Evolutionary conservation across 208 protist species (phyloP), one percentile per base, ranked within the genome.

Genomic region (Phytomonas francai): DNA sequence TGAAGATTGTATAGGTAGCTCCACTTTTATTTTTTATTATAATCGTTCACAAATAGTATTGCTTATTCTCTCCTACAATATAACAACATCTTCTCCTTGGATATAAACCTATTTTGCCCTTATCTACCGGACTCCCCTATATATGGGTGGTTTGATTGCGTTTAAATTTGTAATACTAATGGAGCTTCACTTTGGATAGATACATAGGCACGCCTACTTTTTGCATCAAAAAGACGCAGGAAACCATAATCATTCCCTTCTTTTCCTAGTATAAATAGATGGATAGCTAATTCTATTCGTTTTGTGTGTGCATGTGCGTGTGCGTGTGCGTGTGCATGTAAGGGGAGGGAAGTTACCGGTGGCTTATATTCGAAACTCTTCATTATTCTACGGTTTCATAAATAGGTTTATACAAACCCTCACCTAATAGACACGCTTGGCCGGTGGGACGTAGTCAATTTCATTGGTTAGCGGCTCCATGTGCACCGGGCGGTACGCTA

Each of bases 401-500:
- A 54, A 54, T 54, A 54, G 16, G 1, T 25, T 54, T 54, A 12
- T 54, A 19, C 0, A 54, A 54, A 22, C 1, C 11, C 25, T 54
- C 45, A 22, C 19, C 22, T 22, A 97, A 78, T 97, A 97, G n/a
- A 97, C 91, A 68, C 93, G 80, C 76, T 96, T 96, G 71, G 87
- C 84, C 49, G 93, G 93, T 25, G 87, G 83, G 63, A 97, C 80
- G 42, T 66, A 72, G 61, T 95, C 81, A 14, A 96, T 66, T 77
- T 98, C 97, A 72, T 83, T 96, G 64, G 92, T 97, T 28, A 98
- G 73, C 71, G 87, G 97, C 60, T 97, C 79, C 31, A 78, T 81
- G 69, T 97, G 91, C 51, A 98, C 97, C 8, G 90, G 83, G 69
- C 97, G 87, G 86, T 99, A 99, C 29, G 92, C 88, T 11, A 98